Conservation (phyloP, 140 eudicot species). For the Senecio squalidus region DNA sequence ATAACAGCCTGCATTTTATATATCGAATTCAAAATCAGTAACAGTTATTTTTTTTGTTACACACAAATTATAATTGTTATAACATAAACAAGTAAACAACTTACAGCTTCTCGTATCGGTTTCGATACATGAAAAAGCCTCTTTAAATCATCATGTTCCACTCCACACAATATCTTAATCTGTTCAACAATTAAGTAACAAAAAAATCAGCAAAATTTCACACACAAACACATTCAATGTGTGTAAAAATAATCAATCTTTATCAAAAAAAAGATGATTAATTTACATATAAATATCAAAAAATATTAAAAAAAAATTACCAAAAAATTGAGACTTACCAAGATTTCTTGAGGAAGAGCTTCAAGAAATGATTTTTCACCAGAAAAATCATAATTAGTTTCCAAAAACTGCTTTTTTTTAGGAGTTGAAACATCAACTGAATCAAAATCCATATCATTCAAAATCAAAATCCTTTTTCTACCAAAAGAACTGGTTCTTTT, state of each 20-base stretch:
- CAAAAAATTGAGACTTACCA: conserved; percentile 43
- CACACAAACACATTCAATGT: neutral
- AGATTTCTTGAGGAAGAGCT: conserved; percentile 69
- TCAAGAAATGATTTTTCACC: conserved; percentile 48
- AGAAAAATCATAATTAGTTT: conserved; percentile 14
- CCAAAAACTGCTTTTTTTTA: conserved; percentile 34
- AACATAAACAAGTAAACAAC: conserved; percentile 15
- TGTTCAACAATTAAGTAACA: conserved; percentile 9
- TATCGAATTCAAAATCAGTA: neutral
- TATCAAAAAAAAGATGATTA: neutral
- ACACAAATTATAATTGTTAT: neutral
- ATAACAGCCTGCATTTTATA: conserved; percentile 46
- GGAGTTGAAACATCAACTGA: conserved; percentile 17
- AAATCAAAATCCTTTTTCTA: conserved; percentile 48
- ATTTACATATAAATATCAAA: neutral
- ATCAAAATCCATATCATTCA: conserved; percentile 39
- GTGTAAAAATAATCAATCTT: no score
- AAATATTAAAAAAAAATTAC: neutral
- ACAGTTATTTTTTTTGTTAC: neutral
- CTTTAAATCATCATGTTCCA: conserved; percentile 79
- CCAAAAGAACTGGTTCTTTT: conserved; percentile 46
- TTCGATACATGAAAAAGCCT: conserved; percentile 63
- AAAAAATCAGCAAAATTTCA: conserved; percentile 3
- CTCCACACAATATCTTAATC: conserved; percentile 82
- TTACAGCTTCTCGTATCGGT: conserved; percentile 70